phyloP scores from a whole-genome alignment of 768 basidiomycete genomes.

The Baorangia bicolor region DNA sequence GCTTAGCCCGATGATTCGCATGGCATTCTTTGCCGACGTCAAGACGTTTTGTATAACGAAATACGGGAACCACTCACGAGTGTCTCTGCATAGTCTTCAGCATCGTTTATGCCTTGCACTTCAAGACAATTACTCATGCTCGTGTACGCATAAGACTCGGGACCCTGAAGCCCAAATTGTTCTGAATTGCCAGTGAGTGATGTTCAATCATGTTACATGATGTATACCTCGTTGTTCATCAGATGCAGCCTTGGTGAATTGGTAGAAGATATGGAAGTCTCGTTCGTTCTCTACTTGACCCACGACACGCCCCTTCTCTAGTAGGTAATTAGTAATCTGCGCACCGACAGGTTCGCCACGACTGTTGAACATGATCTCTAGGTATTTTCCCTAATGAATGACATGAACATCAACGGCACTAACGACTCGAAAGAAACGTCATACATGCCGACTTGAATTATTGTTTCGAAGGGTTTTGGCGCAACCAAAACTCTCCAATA shows the following conservation, averaged over 20 bases:
- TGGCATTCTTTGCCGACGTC: constrained; percentile 66
- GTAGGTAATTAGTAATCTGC: constrained; percentile 96
- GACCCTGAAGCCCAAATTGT: constrained; percentile 92
- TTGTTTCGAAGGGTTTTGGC: constrained; percentile 99
- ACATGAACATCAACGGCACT: constrained; percentile 4
- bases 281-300: constrained; percentile 96
- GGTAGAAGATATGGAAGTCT: constrained; percentile 99
- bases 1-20: constrained; percentile 89
- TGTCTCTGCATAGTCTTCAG: constrained; percentile 84
- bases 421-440: constrained; percentile 31
- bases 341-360: constrained; percentile 94
- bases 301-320: constrained; percentile 96
- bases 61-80: constrained; percentile 51
- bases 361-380: constrained; percentile 98
- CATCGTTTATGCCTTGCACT: constrained; percentile 89
- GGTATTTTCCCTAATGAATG: constrained; percentile 83
- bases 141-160: constrained; percentile 93
- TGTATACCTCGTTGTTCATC: constrained; percentile 79
- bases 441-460: constrained; percentile 96
- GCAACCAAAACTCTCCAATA: constrained; percentile 97
- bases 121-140: constrained; percentile 89
- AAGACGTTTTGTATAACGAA: constrained; percentile 1
- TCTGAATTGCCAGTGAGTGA: constrained; percentile 48
- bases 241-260: constrained; percentile 95
- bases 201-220: background rate